A percentile compares a stretch with the other conserved stretches of the same genome.
Conservation (phyloP, 768 basidiomycete species). For the Rhizopogon salebrosus region DNA sequence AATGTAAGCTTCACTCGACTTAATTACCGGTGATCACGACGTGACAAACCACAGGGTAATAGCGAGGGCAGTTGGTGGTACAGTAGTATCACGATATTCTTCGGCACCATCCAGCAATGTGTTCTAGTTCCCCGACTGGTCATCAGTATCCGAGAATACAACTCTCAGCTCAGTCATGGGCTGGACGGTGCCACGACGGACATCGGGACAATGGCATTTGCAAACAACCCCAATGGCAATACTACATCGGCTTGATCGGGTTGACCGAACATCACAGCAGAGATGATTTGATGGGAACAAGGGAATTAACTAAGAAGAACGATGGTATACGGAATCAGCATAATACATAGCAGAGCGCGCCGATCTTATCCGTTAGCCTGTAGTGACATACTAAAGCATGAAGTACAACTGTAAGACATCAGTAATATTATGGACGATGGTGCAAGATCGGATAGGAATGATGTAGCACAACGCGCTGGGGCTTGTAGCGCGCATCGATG, state of each 20-base stretch:
- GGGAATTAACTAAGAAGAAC: no score
- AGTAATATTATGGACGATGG: no score
- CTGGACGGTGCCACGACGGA: not conserved
- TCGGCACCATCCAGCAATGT: not conserved
- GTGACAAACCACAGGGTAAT: not conserved
- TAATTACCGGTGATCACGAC: not conserved
- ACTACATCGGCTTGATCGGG: not conserved
- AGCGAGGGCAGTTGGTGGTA: not conserved
- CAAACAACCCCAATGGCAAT: not conserved
- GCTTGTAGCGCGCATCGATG: no score
- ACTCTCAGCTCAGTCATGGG: not conserved
- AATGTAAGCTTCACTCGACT: not conserved
- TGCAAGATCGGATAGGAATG: no score
- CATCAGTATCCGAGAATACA: not conserved
- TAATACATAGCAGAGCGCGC: no score
- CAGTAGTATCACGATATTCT: not conserved
- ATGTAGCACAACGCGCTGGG: no score
- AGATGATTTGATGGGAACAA: no score
- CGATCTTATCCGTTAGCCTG: no score
- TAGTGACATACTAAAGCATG: no score
- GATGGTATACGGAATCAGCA: no score
- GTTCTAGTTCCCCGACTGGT: not conserved
- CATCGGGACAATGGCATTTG: not conserved
- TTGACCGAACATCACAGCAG: no score
- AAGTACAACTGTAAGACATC: no score